These are phyloP conservation scores for Crataegus laevigata DNA, from an alignment of 306 rosid species.

Conservation along the genomic window DNA sequence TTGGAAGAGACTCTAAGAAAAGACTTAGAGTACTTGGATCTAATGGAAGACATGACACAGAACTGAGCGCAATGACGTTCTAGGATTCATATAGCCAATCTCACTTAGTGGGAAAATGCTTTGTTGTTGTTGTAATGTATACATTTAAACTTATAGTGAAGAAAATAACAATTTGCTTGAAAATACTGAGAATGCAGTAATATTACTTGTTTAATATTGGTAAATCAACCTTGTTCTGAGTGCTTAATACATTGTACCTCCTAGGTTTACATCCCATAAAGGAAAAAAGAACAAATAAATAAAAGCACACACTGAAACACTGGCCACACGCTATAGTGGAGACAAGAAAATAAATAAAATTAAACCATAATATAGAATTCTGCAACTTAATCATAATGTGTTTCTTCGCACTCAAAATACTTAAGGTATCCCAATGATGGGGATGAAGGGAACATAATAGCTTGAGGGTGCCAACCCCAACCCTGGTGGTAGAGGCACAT, in stretches of 20 bases:
- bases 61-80: no score
- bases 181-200: background rate
- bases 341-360: background rate
- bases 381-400: background rate
- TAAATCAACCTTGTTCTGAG: background rate
- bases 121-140: no score
- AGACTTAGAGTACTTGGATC: no score
- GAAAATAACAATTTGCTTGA: background rate
- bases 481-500: conserved; percentile 65
- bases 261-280: background rate
- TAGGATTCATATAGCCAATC: no score
- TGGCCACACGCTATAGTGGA: background rate
- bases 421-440: conserved; percentile 91
- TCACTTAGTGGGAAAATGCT: no score
- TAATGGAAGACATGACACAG: no score
- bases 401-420: background rate
- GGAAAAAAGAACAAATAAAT: background rate
- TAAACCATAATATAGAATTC: background rate
- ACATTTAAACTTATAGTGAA: background rate
- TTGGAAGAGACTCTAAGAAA: no score
- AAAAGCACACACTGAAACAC: background rate
- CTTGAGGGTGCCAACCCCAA: conserved; percentile 90
- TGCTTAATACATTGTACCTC: background rate
- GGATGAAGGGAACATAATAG: conserved; percentile 63
- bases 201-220: background rate